Conservation (phyloP, 345 rosid genomes). For the Euclidium syriacum region DNA sequence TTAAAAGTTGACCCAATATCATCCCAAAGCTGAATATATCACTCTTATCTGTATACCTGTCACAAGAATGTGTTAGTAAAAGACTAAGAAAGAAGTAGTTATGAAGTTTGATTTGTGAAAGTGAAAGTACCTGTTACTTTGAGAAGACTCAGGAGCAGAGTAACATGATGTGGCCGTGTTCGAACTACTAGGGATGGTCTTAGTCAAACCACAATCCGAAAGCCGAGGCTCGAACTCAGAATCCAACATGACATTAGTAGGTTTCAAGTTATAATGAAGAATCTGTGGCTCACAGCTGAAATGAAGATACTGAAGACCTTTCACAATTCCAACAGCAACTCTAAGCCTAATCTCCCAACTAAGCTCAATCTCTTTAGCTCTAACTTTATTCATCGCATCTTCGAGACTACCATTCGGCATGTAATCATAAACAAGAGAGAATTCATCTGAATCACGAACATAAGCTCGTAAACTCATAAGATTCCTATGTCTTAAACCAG, state of each 20-base stretch:
- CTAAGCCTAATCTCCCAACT: slow-evolving; percentile 82
- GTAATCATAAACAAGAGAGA: slow-evolving; percentile 83
- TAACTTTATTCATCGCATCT: slow-evolving; percentile 72
- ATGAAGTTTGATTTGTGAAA: background rate
- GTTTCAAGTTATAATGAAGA: slow-evolving; percentile 82
- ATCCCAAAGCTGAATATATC: slow-evolving; percentile 95
- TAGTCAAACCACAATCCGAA: slow-evolving; percentile 72
- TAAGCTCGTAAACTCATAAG: slow-evolving; percentile 89
- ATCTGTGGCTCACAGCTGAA: slow-evolving; percentile 56
- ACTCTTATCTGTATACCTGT: slow-evolving; percentile 81
- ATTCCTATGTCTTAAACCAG: slow-evolving; percentile 73
- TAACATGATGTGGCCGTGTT: slow-evolving; percentile 45
- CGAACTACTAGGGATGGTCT: slow-evolving; percentile 55
- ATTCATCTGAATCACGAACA: slow-evolving; percentile 60
- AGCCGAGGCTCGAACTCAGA: slow-evolving; percentile 80
- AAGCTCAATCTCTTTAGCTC: slow-evolving; percentile 58
- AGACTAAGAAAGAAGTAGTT: background rate
- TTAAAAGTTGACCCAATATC: slow-evolving; percentile 76
- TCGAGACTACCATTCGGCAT: slow-evolving; percentile 73
- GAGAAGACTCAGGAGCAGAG: slow-evolving; percentile 73
- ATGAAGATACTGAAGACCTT: slow-evolving; percentile 86
- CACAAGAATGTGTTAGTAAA: slow-evolving; percentile 19
- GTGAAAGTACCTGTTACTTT: slow-evolving; percentile 71
- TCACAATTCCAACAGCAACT: slow-evolving; percentile 83
- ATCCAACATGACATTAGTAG: slow-evolving; percentile 87